Percentiles rank a stretch among this genome's conserved stretches.
Evolutionary conservation across 140 eudicot genomes (phyloP).

Genomic region (Stevia rebaudiana): DNA sequence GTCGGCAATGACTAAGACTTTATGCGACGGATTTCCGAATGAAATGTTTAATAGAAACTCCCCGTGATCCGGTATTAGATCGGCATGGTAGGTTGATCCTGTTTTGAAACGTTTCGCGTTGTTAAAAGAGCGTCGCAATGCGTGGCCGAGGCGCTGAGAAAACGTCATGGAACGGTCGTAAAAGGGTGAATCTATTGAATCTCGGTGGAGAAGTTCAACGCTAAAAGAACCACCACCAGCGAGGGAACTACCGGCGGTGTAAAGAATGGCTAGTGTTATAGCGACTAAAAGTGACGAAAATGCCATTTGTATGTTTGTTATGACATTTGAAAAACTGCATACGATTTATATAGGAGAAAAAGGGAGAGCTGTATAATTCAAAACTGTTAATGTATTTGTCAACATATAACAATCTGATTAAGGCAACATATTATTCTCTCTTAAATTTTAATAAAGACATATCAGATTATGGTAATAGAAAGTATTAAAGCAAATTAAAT

Average conservation of each 20-base stretch:
- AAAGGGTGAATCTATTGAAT: conserved; percentile 32
- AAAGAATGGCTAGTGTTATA: conserved; percentile 20
- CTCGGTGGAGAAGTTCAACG: conserved; percentile 43
- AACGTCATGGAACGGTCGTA: background rate
- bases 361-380: background rate
- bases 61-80: conserved; percentile 14
- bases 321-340: background rate
- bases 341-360: background rate
- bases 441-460: too few species aligned
- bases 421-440: too few species aligned
- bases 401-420: too few species aligned
- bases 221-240: conserved; percentile 12
- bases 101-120: conserved; percentile 2
- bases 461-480: too few species aligned
- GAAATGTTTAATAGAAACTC: conserved; percentile 31
- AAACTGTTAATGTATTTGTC: too few species aligned
- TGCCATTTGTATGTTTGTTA: background rate
- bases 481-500: too few species aligned
- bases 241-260: background rate
- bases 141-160: conserved; percentile 5
- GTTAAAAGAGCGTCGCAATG: conserved; percentile 27
- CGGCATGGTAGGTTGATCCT: background rate
- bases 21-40: conserved; percentile 25
- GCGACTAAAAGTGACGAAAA: conserved; percentile 12
- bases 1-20: conserved; percentile 18